These are phyloP conservation scores for Clarireedia paspali DNA, from an alignment of 2,329 filamentous ascomycete species.

Conservation along the genomic window DNA sequence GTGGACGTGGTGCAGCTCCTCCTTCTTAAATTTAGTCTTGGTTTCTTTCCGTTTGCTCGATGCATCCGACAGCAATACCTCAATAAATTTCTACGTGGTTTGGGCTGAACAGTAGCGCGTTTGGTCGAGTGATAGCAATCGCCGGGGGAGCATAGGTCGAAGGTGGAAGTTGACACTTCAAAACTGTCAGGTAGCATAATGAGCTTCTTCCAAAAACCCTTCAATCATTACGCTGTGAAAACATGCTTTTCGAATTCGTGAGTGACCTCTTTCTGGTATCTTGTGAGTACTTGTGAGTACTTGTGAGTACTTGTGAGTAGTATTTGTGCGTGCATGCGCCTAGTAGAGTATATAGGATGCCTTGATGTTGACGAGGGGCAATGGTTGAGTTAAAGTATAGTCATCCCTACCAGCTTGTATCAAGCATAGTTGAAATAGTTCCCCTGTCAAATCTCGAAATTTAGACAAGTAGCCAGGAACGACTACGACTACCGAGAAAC, in stretches of 20 bases:
- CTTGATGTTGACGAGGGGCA: too few species aligned
- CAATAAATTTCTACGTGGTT: constrained; percentile 29
- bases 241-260: background rate
- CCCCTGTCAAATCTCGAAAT: too few species aligned
- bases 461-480: too few species aligned
- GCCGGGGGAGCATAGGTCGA: constrained; percentile 39
- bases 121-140: constrained; percentile 41
- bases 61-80: constrained; percentile 30
- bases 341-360: too few species aligned
- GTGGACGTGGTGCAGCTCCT: constrained; percentile 64
- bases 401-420: too few species aligned
- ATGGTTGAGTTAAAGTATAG: too few species aligned
- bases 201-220: constrained; percentile 29
- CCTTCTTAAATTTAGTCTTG: constrained; percentile 25
- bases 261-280: background rate
- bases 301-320: too few species aligned
- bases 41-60: constrained; percentile 27
- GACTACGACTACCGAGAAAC: too few species aligned
- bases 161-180: constrained; percentile 36
- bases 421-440: too few species aligned
- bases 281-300: too few species aligned
- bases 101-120: constrained; percentile 41
- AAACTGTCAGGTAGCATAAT: constrained; percentile 32
- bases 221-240: constrained; percentile 9
- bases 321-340: too few species aligned